Evolutionary conservation across 805 yeast genomes (phyloP).

Genomic region (Metschnikowia peoriensis): DNA sequence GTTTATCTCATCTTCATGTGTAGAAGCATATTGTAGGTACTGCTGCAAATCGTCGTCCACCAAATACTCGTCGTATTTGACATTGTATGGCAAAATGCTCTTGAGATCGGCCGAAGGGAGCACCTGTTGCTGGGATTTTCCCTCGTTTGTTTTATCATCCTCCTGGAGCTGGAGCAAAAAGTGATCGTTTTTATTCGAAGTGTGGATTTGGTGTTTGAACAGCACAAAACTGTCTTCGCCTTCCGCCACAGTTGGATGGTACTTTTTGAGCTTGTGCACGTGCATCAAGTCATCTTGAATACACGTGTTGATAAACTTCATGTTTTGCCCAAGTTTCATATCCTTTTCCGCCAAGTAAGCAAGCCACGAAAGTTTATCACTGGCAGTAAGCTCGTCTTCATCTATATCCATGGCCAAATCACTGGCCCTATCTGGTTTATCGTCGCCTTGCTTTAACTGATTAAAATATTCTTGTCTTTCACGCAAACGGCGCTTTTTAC

Average conservation of each 20-base stretch:
- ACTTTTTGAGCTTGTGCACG: constrained; percentile 27
- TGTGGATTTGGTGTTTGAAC: constrained; percentile 23
- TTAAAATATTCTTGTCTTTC: constrained; percentile 42
- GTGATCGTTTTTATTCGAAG: constrained; percentile 31
- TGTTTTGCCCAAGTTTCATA: constrained; percentile 36
- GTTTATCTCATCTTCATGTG: constrained; percentile 14
- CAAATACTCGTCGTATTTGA: constrained; percentile 26
- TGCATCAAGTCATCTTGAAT: constrained; percentile 27
- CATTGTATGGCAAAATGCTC: constrained; percentile 31
- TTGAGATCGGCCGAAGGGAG: constrained; percentile 26
- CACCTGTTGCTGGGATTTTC: constrained; percentile 1
- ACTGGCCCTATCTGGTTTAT: constrained; percentile 8
- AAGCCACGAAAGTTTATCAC: constrained; percentile 35
- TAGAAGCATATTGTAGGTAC: constrained; percentile 19
- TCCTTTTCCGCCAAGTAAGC: constrained; percentile 38
- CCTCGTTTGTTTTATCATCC: constrained; percentile 13
- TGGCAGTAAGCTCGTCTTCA: constrained; percentile 22
- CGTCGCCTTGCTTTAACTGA: constrained; percentile 31
- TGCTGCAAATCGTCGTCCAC: constrained; percentile 28
- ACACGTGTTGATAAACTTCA: constrained; percentile 32
- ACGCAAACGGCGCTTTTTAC: constrained; percentile 31
- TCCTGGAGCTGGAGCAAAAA: constrained; percentile 26
- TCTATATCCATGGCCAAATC: constrained; percentile 23
- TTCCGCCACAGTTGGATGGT: constrained; percentile 26
- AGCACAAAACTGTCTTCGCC: constrained; percentile 18